These are phyloP conservation scores for Pilaira anomala DNA, from an alignment of 192 early-diverging fungal genomes.

Conservation along the genomic window DNA sequence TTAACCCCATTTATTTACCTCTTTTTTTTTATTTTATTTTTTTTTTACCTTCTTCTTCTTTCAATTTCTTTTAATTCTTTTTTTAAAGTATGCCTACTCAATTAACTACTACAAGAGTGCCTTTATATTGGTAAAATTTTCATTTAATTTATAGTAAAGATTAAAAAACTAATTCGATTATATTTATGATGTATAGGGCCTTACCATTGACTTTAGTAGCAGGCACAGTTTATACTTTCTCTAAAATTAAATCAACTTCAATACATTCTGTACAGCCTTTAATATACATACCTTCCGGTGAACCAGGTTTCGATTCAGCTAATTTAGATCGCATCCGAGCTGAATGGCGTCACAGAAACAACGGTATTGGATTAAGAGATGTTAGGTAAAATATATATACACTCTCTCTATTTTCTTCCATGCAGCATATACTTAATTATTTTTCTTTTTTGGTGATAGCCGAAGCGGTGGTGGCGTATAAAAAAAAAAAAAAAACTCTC, in stretches of 20 bases:
- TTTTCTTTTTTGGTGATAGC: neutral
- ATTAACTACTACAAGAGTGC: conserved; percentile 1
- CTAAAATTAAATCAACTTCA: conserved; percentile 1
- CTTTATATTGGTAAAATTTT: neutral
- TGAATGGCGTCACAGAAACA: conserved; percentile 25
- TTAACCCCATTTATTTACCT: neutral
- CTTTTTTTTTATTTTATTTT: neutral
- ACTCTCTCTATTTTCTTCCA: neutral
- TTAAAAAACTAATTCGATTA: too few relatives aligned
- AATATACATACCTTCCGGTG: conserved; percentile 10
- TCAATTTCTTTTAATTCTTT: neutral
- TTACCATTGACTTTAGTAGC: neutral
- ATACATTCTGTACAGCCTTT: neutral
- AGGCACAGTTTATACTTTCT: neutral
- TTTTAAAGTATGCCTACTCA: neutral
- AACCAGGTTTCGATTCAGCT: conserved; percentile 13
- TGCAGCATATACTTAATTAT: neutral
- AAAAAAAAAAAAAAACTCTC: too few relatives aligned
- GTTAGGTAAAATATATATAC: conserved; percentile 20
- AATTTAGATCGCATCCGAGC: conserved; percentile 19
- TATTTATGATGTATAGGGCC: neutral
- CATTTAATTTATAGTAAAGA: too few relatives aligned
- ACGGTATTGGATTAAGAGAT: conserved; percentile 27
- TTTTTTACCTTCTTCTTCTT: neutral
- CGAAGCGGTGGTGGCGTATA: conserved; percentile 30